phyloP scores from a whole-genome alignment of 495 filamentous ascomycete species.

The Penicillium ochrochloron region DNA sequence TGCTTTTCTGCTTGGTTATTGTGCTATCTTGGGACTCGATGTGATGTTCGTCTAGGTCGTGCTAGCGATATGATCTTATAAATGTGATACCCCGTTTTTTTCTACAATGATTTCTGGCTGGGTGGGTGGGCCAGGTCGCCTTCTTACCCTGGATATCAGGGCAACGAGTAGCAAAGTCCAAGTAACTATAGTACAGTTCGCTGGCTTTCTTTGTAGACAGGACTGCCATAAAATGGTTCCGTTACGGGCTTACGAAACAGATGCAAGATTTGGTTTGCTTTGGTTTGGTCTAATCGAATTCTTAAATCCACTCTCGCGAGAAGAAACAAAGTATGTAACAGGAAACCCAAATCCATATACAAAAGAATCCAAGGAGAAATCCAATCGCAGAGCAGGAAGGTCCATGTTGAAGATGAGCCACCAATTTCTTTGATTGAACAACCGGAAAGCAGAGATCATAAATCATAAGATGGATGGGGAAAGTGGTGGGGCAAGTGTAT shows the following conservation, averaged over 20 bases:
- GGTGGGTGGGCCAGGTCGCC: too few relatives aligned
- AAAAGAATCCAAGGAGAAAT: conserved; percentile 6
- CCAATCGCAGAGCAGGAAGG: background rate
- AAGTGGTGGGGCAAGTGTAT: background rate
- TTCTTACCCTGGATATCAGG: too few relatives aligned
- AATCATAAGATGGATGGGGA: conserved; percentile 25
- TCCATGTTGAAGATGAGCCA: conserved; percentile 8
- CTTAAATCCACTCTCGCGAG: conserved; percentile 5
- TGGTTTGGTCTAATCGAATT: background rate
- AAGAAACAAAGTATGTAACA: conserved; percentile 10
- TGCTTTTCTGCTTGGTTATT: background rate
- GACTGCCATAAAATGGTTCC: too few relatives aligned
- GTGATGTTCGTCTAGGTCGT: conserved; percentile 2
- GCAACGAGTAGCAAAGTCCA: too few relatives aligned
- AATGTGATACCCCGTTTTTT: conserved; percentile 36
- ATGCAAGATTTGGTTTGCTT: background rate
- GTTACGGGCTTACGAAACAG: background rate
- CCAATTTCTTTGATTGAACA: background rate
- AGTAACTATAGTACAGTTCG: background rate
- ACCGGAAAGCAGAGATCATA: conserved; percentile 20
- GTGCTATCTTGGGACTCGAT: background rate
- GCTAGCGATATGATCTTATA: conserved; percentile 23
- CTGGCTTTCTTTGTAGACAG: background rate
- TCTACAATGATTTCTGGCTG: background rate
- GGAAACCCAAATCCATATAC: conserved; percentile 20